phyloP scores from a whole-genome alignment of 495 filamentous ascomycete species.

The Penicillium steckii region DNA sequence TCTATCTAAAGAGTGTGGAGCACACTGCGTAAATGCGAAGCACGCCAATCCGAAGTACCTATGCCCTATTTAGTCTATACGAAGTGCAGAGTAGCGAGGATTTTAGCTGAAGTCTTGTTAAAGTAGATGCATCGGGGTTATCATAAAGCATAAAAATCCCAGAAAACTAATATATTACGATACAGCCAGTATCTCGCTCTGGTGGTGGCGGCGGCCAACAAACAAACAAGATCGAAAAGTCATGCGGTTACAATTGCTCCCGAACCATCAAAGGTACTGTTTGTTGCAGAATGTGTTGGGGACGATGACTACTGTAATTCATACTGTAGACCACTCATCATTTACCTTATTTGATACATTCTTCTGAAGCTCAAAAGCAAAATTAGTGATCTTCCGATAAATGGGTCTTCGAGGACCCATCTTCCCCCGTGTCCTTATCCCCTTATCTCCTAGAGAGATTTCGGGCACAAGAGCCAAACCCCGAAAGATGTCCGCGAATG shows the following conservation, averaged over 20 bases:
- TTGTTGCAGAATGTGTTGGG: background rate
- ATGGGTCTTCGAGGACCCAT: background rate
- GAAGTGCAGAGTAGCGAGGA: no score
- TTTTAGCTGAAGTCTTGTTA: no score
- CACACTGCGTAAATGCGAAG: background rate
- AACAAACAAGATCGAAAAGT: background rate
- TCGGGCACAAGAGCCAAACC: background rate
- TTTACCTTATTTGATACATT: background rate
- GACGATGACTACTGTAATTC: no score
- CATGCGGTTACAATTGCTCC: background rate
- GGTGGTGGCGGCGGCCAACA: background rate
- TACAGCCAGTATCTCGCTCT: no score
- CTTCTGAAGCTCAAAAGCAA: background rate
- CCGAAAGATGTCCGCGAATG: background rate
- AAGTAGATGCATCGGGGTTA: no score
- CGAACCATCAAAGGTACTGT: background rate
- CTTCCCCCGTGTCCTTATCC: background rate
- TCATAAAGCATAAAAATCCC: no score
- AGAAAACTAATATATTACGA: no score
- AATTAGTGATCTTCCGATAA: background rate
- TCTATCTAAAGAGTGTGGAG: background rate
- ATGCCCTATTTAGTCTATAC: no score
- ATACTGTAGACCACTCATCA: no score
- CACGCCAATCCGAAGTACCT: background rate
- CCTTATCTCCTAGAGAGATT: background rate